These are phyloP conservation scores for Aegilops umbellulata DNA, from an alignment of 176 grass and related monocot genomes.

Conservation along the genomic window DNA sequence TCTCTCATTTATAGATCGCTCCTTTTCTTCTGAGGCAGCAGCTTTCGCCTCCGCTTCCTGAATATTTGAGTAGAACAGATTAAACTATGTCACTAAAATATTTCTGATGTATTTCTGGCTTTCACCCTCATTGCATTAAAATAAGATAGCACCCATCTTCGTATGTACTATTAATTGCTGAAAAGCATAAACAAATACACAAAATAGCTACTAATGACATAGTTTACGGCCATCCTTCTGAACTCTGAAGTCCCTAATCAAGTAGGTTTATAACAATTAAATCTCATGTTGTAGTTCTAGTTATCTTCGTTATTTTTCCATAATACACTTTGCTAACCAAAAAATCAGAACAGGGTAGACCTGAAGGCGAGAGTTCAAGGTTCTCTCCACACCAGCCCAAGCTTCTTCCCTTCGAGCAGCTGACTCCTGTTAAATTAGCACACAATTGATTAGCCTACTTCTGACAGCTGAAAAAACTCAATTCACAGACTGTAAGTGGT, in stretches of 20 bases:
- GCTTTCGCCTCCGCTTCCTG: conserved; percentile 99
- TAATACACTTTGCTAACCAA: neutral
- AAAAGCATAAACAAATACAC: neutral
- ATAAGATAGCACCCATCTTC: neutral
- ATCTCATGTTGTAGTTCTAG: neutral
- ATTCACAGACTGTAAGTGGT: neutral
- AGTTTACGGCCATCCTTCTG: neutral
- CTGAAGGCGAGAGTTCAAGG: conserved; percentile 92
- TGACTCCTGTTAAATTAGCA: conserved; percentile 72
- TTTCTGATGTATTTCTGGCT: conserved; percentile 3
- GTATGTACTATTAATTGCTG: neutral
- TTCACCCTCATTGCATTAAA: conserved; percentile 7
- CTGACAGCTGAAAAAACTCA: neutral
- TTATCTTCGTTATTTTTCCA: neutral
- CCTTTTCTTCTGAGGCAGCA: conserved; percentile 93
- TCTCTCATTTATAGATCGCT: conserved; percentile 82
- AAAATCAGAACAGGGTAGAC: conserved; percentile 44
- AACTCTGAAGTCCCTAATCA: neutral
- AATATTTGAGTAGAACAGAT: conserved; percentile 40
- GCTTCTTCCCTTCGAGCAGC: conserved; percentile 87
- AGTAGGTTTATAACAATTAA: neutral
- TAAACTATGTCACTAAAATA: conserved; percentile 6
- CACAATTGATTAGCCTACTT: conserved; percentile 15
- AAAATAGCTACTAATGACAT: neutral
- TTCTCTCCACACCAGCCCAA: conserved; percentile 91